A percentile compares a stretch with the other conserved stretches of the same genome.
Evolutionary conservation across 768 basidiomycete genomes (phyloP).

Genomic region (Boletellus sp.): DNA sequence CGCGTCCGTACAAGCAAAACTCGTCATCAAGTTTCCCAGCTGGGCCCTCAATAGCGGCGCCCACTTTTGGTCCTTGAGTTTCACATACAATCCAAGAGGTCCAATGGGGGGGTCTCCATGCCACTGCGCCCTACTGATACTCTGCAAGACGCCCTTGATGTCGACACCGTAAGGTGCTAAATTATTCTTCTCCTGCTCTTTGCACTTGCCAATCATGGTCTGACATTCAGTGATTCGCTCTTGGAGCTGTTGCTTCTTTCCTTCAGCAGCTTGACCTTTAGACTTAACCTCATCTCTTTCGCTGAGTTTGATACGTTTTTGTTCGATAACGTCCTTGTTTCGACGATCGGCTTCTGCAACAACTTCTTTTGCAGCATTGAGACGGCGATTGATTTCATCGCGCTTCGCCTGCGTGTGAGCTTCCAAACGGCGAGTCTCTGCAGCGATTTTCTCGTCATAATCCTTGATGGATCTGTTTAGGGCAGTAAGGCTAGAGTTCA

Average conservation of each 20-base stretch:
- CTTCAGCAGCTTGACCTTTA: slow-evolving; percentile 38
- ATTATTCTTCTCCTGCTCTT: slow-evolving; percentile 51
- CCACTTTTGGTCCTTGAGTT: slow-evolving; percentile 67
- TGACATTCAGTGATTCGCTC: slow-evolving; percentile 44
- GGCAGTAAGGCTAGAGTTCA: slow-evolving; percentile 40
- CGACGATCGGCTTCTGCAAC: slow-evolving; percentile 38
- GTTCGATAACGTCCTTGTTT: slow-evolving; percentile 27
- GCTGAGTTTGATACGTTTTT: slow-evolving; percentile 32
- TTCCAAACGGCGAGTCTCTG: slow-evolving; percentile 52
- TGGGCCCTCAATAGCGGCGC: slow-evolving; percentile 60
- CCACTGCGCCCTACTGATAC: slow-evolving; percentile 55
- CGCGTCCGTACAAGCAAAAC: slow-evolving; percentile 72
- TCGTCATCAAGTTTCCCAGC: slow-evolving; percentile 54
- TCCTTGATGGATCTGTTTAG: slow-evolving; percentile 33
- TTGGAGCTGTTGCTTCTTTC: slow-evolving; percentile 30
- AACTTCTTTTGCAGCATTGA: slow-evolving; percentile 43
- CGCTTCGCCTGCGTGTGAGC: slow-evolving; percentile 59
- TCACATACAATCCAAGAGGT: slow-evolving; percentile 78
- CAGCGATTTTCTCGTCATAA: slow-evolving; percentile 45
- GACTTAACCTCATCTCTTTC: slow-evolving; percentile 31
- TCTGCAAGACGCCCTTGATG: slow-evolving; percentile 54
- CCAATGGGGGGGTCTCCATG: slow-evolving; percentile 64
- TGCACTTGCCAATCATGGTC: slow-evolving; percentile 47
- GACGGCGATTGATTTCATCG: slow-evolving; percentile 50
- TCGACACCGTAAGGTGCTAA: slow-evolving; percentile 60